Percentiles rank a stretch among this genome's conserved stretches.
Conservation (phyloP, 768 basidiomycete genomes). For the Candolleomyces efflorescens region DNA sequence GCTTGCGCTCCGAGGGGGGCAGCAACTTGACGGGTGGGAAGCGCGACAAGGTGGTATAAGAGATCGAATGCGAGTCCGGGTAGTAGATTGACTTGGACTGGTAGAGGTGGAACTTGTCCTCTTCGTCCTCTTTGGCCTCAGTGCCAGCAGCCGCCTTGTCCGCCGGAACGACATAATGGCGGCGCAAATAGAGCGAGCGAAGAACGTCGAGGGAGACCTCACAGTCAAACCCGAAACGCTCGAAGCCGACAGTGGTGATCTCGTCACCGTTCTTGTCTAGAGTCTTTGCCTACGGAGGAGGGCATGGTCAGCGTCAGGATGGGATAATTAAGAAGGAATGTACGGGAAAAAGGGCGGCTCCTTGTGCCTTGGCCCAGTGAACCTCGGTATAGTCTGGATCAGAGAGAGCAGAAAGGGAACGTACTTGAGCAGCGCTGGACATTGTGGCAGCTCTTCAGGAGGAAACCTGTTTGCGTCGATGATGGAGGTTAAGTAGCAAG, state of each 20-base stretch:
- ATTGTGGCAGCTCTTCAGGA: slow-evolving; percentile 10
- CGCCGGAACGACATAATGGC: slow-evolving; percentile 62
- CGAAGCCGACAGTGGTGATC: slow-evolving; percentile 77
- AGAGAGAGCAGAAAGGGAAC: slow-evolving; percentile 11
- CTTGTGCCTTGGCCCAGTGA: slow-evolving; percentile 4
- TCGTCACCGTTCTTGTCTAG: slow-evolving; percentile 73
- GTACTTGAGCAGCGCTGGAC: slow-evolving; percentile 21
- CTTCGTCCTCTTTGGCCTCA: slow-evolving; percentile 29
- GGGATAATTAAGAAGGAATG: not conserved
- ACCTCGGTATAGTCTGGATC: slow-evolving; percentile 4
- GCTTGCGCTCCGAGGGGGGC: slow-evolving; percentile 71
- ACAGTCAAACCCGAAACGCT: slow-evolving; percentile 88
- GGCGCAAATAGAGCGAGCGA: slow-evolving; percentile 83
- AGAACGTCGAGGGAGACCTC: slow-evolving; percentile 76
- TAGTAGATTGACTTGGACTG: slow-evolving; percentile 87
- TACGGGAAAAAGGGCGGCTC: slow-evolving; percentile 1
- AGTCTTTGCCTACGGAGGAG: slow-evolving; percentile 46
- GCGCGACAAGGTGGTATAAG: slow-evolving; percentile 87
- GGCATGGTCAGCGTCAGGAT: slow-evolving; percentile 6
- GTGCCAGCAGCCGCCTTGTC: slow-evolving; percentile 35
- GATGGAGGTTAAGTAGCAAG: slow-evolving; percentile 8
- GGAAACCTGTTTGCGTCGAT: slow-evolving; percentile 14
- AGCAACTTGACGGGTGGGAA: slow-evolving; percentile 93
- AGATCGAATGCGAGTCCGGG: slow-evolving; percentile 74
- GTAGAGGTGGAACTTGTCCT: slow-evolving; percentile 46